These are phyloP conservation scores for Mortierella polycephala DNA, from an alignment of 371 early-diverging fungal genomes.

Conservation along the genomic window DNA sequence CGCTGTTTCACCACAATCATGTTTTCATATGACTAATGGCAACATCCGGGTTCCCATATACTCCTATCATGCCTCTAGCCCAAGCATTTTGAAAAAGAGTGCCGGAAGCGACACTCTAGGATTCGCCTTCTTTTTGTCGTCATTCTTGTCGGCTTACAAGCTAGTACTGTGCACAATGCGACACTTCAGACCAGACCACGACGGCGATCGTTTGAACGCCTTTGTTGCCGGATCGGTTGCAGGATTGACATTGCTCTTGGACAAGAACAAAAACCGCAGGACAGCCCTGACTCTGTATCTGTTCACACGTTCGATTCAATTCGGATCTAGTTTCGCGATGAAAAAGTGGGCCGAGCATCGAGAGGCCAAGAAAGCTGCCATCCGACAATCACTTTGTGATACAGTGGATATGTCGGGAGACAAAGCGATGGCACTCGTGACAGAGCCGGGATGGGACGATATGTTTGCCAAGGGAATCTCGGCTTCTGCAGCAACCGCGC, in stretches of 20 bases:
- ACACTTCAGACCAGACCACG: conserved; percentile 56
- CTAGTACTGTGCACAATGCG: conserved; percentile 77
- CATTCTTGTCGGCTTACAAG: conserved; percentile 82
- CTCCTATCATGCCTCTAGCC: conserved; percentile 32
- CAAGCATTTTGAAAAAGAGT: conserved; percentile 63
- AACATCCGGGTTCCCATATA: background rate
- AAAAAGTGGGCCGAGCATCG: conserved; percentile 65
- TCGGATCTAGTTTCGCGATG: conserved; percentile 71
- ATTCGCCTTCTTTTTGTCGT: conserved; percentile 84
- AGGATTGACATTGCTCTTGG: conserved; percentile 74
- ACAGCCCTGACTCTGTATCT: conserved; percentile 82
- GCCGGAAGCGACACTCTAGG: conserved; percentile 76
- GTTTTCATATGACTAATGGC: too few species aligned
- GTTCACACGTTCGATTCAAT: conserved; percentile 79
- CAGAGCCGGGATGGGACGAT: conserved; percentile 58
- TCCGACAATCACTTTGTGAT: conserved; percentile 21
- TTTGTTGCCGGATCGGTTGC: conserved; percentile 83
- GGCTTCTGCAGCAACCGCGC: conserved; percentile 62
- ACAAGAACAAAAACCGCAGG: conserved; percentile 73
- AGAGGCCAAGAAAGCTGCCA: conserved; percentile 19
- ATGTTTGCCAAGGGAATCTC: conserved; percentile 61
- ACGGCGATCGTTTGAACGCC: conserved; percentile 72
- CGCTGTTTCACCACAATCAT: too few species aligned
- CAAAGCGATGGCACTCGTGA: conserved; percentile 5
- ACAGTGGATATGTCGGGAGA: conserved; percentile 8